A percentile compares a stretch with the other conserved stretches of the same genome.
These are phyloP conservation scores for Phytophthora gonapodyides DNA, from an alignment of 352 stramenopile species.

Conservation along the genomic window DNA sequence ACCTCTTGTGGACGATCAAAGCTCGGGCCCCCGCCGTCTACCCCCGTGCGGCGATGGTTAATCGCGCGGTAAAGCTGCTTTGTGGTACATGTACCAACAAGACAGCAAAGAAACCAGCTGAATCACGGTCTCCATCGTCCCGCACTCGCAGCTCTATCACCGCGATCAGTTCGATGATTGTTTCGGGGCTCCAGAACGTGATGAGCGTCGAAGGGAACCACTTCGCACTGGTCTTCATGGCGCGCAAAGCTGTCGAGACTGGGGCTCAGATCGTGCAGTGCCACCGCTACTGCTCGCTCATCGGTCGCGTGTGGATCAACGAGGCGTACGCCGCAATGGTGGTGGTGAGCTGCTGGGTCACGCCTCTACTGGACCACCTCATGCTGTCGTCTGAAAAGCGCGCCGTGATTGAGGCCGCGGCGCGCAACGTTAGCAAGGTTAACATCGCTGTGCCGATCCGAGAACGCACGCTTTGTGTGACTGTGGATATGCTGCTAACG, in stretches of 20 bases:
- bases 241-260: constrained; percentile 19
- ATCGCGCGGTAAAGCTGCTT: constrained; percentile 6
- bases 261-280: constrained; percentile 45
- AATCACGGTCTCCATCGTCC: neutral
- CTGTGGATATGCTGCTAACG: constrained; percentile 21
- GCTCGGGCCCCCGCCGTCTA: constrained; percentile 12
- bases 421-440: neutral
- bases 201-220: constrained; percentile 26
- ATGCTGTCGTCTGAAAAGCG: constrained; percentile 10
- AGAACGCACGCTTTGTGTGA: constrained; percentile 27
- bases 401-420: neutral
- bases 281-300: constrained; percentile 42
- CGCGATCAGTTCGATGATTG: constrained; percentile 8
- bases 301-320: constrained; percentile 54
- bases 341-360: constrained; percentile 46
- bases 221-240: constrained; percentile 25
- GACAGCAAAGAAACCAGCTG: constrained; percentile 2
- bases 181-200: constrained; percentile 7
- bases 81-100: too few relatives aligned
- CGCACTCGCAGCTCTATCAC: constrained; percentile 3
- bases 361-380: constrained; percentile 23
- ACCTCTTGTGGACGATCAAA: constrained; percentile 24
- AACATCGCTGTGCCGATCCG: constrained; percentile 14
- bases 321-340: constrained; percentile 43
- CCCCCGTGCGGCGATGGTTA: constrained; percentile 18